These are phyloP conservation scores for Picochlorum sp. DNA, from an alignment of 139 green algal genomes.

Conservation along the genomic window DNA sequence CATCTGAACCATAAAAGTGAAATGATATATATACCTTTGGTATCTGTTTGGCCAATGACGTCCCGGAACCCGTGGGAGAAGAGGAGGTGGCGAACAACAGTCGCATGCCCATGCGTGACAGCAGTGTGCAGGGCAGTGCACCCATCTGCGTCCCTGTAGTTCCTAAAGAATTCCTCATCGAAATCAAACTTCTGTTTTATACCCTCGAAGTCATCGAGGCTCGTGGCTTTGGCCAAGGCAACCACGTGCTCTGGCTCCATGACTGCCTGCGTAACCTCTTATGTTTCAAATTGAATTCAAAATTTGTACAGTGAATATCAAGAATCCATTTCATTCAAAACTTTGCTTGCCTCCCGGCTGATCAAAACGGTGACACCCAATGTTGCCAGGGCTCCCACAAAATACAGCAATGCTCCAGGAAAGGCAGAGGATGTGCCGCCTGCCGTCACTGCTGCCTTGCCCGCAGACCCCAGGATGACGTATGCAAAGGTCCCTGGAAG, in stretches of 20 bases:
- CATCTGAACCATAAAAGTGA: background rate
- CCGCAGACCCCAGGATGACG: conserved; percentile 54
- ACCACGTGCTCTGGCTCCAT: no score
- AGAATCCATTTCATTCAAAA: conserved; percentile 26
- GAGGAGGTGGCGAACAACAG: conserved; percentile 3
- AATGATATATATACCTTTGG: background rate
- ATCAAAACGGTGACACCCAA: conserved; percentile 44
- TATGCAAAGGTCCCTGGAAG: conserved; percentile 75
- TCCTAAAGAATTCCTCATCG: no score
- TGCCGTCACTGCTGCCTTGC: conserved; percentile 39
- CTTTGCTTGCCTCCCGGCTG: conserved; percentile 33
- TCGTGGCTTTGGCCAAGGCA: no score
- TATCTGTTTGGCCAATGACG: background rate
- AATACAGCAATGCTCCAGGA: conserved; percentile 42
- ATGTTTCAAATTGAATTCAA: no score
- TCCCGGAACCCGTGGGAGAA: conserved; percentile 1
- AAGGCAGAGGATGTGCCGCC: conserved; percentile 15
- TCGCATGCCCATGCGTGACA: background rate
- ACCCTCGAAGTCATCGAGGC: no score
- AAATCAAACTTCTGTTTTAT: no score
- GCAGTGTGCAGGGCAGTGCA: conserved; percentile 7
- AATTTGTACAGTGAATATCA: background rate
- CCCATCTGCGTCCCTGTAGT: background rate
- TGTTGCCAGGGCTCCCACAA: conserved; percentile 47
- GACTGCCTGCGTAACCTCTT: no score